Base-by-base conservation (phyloP, 257 asterid species). In the Solanum sejunctum region DNA sequence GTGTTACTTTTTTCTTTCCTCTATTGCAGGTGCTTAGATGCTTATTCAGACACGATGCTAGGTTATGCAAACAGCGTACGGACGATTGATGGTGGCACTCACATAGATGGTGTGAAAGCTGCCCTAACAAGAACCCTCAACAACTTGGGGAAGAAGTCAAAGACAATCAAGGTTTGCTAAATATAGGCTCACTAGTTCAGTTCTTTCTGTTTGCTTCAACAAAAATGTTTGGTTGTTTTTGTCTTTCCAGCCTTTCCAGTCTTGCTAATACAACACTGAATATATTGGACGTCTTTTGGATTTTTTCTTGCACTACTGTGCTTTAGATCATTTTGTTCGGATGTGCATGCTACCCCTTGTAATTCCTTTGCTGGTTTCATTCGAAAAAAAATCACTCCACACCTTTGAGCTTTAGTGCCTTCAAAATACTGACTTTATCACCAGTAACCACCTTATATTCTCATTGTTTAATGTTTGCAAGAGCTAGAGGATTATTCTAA, bases 11-110 rank as follows among this genome's bases (percentile, higher is more conserved):
- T 82, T 73, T 13, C 80, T 28, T 82, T 84, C 83, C 83, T 87
- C 84, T 81, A 51, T 51, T 87, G 23, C 92, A 97, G 99, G 99
- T 95, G 97, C 90, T 91, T 97, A 67, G 99, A 95, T 92, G 93
- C 97, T 20, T 97, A 97, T 90, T 94, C 97, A 60, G 99, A 97
- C 87, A 95, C 94, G 55, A 84, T 97, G 88, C 91, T 95, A 84
- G 98, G 99, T 84, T 97, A 95, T 89, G 99, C 99, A 12, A 97
- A 97, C 91, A 94, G 99, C 94, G 94, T 97, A 90, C 91, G 99
- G 80, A 97, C 98, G 41, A 86, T 94, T 86, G 99, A 97, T 84
- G 99, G 99, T 85, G 99, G 99, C 81, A 95, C 99, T 86, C 99
- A 97, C 83, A 94, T 97, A 85, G 99, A 97, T 51, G 99, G 99